Conservation (phyloP, 2,329 filamentous ascomycete species). For the Colletotrichum lentis region DNA sequence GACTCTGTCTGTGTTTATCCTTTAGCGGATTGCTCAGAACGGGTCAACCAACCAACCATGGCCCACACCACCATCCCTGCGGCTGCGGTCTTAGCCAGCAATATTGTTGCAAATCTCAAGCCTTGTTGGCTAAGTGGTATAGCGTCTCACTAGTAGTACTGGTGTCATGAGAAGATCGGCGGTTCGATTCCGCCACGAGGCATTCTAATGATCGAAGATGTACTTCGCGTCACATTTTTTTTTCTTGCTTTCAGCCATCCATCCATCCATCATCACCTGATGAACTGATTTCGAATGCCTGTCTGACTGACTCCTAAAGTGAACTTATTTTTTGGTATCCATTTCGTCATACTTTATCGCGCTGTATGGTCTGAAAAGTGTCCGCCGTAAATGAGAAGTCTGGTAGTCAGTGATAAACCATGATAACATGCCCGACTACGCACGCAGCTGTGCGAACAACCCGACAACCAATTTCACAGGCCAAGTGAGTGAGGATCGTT, state of each 20-base stretch:
- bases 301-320: too few species aligned
- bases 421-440: too few species aligned
- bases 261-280: too few species aligned
- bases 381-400: too few species aligned
- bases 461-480: not conserved
- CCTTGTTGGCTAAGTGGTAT: constrained; percentile 38
- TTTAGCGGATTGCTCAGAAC: too few species aligned
- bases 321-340: too few species aligned
- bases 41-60: not conserved
- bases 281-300: too few species aligned
- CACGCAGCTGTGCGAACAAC: too few species aligned
- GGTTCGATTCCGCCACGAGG: constrained; percentile 38
- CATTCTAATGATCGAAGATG: not conserved
- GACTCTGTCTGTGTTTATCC: not conserved
- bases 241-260: too few species aligned
- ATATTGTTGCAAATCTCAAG: accelerated
- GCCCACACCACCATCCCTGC: not conserved
- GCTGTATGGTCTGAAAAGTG: not conserved
- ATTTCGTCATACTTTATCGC: not conserved
- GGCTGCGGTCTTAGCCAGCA: accelerated
- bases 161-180: constrained; percentile 34
- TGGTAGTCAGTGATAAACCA: too few species aligned
- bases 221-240: too few species aligned
- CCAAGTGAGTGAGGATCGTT: not conserved
- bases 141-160: constrained; percentile 35